Evolutionary conservation across 805 yeast species (phyloP), one percentile per base, ranked within the genome.

Genomic region (Kodamaea neixiangensis): DNA sequence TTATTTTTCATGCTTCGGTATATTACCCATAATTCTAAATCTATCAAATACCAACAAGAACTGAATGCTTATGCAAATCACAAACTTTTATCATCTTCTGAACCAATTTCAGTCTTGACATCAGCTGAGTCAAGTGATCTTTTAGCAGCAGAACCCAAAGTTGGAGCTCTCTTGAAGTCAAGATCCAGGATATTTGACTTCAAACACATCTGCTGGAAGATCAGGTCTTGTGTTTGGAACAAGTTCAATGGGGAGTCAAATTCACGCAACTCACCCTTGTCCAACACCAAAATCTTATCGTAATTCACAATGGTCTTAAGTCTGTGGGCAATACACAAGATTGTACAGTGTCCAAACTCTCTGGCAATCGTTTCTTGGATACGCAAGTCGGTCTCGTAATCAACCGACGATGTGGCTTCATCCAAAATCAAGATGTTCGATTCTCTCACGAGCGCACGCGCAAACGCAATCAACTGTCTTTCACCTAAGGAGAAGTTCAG

Each of bases 281-380:
- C 96, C 80, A 89, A 78, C 5, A 89, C 96, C 55, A 90, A 69
- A 50, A 89, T 87, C 67, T 83, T 80, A 62, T 89, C 96, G 57
- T 87, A 87, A 57, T 82, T 81, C 48, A 85, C 71, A 55, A 87
- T 87, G 0, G 93, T 85, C 53, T 84, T 80, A 69, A 91, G 75
- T 55, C 97, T 75, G 66, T 90, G 97, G 3, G 97, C 97, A 68
- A 90, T 89, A 55, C 96, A 89, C 56, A 90, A 71, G 48, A 89
- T 83, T 0, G 97, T 89, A 57, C 94, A 84, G 22, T 81, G 69
- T 1, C 68, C 51, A 63, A 90, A 91, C 62, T 88, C 92, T 11
- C 73, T 72, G 13, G 81, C 75, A 51, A 87, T 87, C 2, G 96
- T 87, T 13, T 73, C 58, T 65, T 90, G 97, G 55, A 90, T 87